Base-by-base conservation (phyloP, 2,329 filamentous ascomycete species). In the Aspergillus pseudoglaucus region DNA sequence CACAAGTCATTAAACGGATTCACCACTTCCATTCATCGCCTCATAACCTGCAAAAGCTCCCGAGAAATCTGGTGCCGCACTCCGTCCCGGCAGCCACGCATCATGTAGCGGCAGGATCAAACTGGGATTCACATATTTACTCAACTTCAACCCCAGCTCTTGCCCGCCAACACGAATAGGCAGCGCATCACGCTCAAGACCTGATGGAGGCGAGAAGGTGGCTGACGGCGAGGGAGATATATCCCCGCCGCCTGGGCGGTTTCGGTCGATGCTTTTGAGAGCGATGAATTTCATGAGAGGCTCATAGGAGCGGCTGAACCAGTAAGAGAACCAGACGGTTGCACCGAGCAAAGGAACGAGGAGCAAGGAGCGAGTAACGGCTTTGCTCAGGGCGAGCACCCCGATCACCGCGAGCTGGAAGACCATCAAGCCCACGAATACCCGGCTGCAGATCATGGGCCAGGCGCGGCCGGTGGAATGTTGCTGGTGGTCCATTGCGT, bases 401-500 rank as follows among this genome's bases (percentile, higher is more conserved):
- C 91, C 91, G 18, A 88, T 85, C 78, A 95, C 93, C 42, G 93
- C 89, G 18, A 95, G 70, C 67, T 98, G 90, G 62, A 96, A 96
- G 38, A 97, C 81, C 2, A 94, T 72, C 8, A 96, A 72, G 1
- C 93, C 93, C 20, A 96, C 74, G 47, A 97, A 81, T 50, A 96
- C 80, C 32, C 93, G 87, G 62, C 93, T 89, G 70, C 90, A 95
- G 53, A 98, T 95, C 79, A 98, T 95, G 43, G 87, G 85, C 93
- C 93, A 98, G 4, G 90, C 90, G 52, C 86, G 84, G 17, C 94
- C 94, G 0, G 91, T 97, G 9, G 66, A 64, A 53, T 69, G 59
- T 46, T 68, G 60, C 14, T 89, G 87, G 65, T 97, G 91, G 60
- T 97, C 90, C 93, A 98, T 98, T 27, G 93, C 90, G 67, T 98